These are phyloP conservation scores for Colletotrichum somersetense DNA, from an alignment of 2,329 filamentous ascomycete species.

Conservation along the genomic window DNA sequence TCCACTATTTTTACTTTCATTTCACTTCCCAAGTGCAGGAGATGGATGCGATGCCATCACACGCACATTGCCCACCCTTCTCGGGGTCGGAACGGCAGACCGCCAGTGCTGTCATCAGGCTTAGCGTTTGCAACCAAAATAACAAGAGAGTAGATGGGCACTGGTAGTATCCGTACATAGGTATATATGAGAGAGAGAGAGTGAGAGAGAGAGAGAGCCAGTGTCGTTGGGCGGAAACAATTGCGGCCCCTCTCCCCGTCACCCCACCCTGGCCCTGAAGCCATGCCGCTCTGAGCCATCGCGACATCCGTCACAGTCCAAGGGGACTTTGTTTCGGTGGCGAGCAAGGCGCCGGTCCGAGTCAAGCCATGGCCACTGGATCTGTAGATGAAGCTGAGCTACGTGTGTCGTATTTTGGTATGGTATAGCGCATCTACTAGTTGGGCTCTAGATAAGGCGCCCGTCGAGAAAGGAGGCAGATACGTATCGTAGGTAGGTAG, in stretches of 20 bases:
- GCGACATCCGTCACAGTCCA: slow-evolving; percentile 25
- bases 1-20: slow-evolving; percentile 39
- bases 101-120: slow-evolving; percentile 6
- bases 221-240: slow-evolving; percentile 19
- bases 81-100: neutral
- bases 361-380: slow-evolving; percentile 27
- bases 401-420: slow-evolving; percentile 18
- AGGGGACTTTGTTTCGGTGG: slow-evolving; percentile 17
- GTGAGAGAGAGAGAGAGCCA: neutral
- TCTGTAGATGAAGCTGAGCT: slow-evolving; percentile 31
- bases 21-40: slow-evolving; percentile 32
- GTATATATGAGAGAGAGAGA: neutral
- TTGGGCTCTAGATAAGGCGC: slow-evolving; percentile 6
- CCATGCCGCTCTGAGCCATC: slow-evolving; percentile 26
- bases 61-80: slow-evolving; percentile 9
- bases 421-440: slow-evolving; percentile 14
- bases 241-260: neutral
- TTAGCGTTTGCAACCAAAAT: slow-evolving; percentile 7
- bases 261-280: slow-evolving; percentile 13
- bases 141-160: neutral
- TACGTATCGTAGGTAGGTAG: neutral
- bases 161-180: neutral
- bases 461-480: slow-evolving; percentile 1
- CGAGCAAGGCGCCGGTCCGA: slow-evolving; percentile 30
- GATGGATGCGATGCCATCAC: slow-evolving; percentile 28